Evolutionary conservation across 1,284 basidiomycete species (phyloP).

Genomic region (Cutaneotrichosporon mucoides): DNA sequence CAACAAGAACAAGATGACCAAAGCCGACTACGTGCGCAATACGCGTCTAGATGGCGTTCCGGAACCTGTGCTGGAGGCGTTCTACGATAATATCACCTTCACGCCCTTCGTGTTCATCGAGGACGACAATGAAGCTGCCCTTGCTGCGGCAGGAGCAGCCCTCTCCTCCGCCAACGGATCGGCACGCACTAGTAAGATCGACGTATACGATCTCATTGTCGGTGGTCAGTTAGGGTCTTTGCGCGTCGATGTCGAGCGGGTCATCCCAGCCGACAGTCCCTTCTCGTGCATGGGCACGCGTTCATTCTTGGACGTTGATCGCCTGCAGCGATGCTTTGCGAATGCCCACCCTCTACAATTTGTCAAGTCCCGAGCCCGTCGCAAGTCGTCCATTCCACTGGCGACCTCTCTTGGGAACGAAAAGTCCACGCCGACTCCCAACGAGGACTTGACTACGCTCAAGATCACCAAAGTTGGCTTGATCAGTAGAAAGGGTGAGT

Average conservation of each 20-base stretch:
- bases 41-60: conserved; percentile 81
- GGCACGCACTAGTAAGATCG: conserved; percentile 60
- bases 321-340: conserved; percentile 65
- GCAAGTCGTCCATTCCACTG: conserved; percentile 13
- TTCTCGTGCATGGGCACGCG: conserved; percentile 71
- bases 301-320: conserved; percentile 64
- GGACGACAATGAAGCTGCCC: conserved; percentile 19
- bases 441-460: conserved; percentile 51
- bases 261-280: conserved; percentile 65
- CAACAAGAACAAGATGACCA: conserved; percentile 97
- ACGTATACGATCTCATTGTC: conserved; percentile 87
- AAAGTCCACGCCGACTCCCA: background rate
- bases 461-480: conserved; percentile 78
- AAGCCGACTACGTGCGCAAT: conserved; percentile 86
- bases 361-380: conserved; percentile 13
- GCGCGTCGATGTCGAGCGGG: conserved; percentile 65
- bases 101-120: conserved; percentile 88
- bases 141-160: conserved; percentile 9
- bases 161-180: background rate
- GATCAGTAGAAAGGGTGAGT: conserved; percentile 69
- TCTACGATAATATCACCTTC: conserved; percentile 94
- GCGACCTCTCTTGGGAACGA: background rate
- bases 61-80: conserved; percentile 80
- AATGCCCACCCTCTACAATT: conserved; percentile 65
- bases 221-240: conserved; percentile 69